A percentile compares a stretch with the other conserved stretches of the same genome.
Conservation (phyloP, 371 early-diverging fungal species). For the Mucor piriformis region DNA sequence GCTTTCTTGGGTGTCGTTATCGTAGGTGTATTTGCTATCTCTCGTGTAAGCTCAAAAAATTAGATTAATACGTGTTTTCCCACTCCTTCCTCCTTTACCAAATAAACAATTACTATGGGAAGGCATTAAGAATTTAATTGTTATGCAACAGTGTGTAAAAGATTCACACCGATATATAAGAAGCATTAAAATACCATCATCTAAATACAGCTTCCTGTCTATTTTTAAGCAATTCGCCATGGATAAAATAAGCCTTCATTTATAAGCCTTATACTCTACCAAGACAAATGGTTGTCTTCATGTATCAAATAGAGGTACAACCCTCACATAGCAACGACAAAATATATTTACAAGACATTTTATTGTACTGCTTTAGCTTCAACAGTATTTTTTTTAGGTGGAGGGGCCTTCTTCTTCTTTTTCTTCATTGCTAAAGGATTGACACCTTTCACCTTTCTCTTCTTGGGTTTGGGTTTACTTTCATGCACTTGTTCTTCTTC, state of each 20-base stretch:
- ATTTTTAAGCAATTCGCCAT: too few relatives aligned
- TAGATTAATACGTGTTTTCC: constrained; percentile 2
- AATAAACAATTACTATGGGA: too few relatives aligned
- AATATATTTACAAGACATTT: background rate
- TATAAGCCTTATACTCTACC: too few relatives aligned
- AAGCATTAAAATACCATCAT: too few relatives aligned
- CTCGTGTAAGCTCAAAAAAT: constrained; percentile 32
- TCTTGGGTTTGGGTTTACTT: constrained; percentile 16
- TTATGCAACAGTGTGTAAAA: too few relatives aligned
- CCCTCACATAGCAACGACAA: background rate
- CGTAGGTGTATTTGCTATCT: constrained; percentile 60
- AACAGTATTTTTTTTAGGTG: constrained; percentile 26
- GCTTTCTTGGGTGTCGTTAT: constrained; percentile 62
- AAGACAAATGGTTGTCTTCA: too few relatives aligned
- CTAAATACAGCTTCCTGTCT: too few relatives aligned
- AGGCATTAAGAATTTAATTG: too few relatives aligned
- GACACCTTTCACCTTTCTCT: constrained; percentile 67
- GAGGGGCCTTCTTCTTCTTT: constrained; percentile 57
- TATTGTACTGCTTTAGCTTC: background rate
- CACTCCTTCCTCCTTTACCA: too few relatives aligned
- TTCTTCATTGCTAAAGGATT: constrained; percentile 89
- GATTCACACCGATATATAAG: too few relatives aligned
- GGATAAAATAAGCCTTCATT: too few relatives aligned
- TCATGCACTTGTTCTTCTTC: constrained; percentile 5
- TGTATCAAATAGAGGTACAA: too few relatives aligned